Percentiles rank a stretch among this genome's conserved stretches.
These are phyloP conservation scores for Lichtheimia corymbifera DNA, from an alignment of 371 early-diverging fungal genomes.

Conservation along the genomic window DNA sequence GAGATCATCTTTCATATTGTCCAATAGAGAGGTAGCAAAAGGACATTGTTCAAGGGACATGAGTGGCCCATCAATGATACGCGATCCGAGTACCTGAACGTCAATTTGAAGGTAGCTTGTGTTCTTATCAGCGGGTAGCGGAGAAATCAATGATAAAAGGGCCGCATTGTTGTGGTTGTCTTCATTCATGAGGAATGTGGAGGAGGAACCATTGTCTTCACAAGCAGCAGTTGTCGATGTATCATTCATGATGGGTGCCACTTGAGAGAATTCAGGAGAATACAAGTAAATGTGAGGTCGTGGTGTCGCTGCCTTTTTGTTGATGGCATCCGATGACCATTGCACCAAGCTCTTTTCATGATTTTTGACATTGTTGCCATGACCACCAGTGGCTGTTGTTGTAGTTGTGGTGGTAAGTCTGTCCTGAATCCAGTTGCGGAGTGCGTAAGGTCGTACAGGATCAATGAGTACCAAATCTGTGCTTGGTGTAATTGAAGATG, in stretches of 20 bases:
- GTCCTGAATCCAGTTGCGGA: constrained; percentile 44
- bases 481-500: constrained; percentile 8
- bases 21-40: constrained; percentile 16
- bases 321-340: constrained; percentile 11
- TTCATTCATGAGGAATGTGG: not conserved
- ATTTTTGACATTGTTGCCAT: constrained; percentile 3
- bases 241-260: constrained; percentile 23
- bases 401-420: constrained; percentile 7
- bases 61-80: constrained; percentile 33
- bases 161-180: not conserved
- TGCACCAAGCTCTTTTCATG: constrained; percentile 20
- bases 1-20: constrained; percentile 19
- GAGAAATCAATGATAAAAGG: constrained; percentile 35
- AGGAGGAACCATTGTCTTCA: not conserved
- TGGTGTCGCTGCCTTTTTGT: constrained; percentile 3
- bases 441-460: constrained; percentile 36
- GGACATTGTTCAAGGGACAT: constrained; percentile 29
- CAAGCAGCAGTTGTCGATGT: not conserved
- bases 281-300: constrained; percentile 36
- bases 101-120: constrained; percentile 37
- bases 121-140: constrained; percentile 12
- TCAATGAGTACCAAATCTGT: constrained; percentile 41
- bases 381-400: not conserved
- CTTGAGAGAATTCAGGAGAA: constrained; percentile 39
- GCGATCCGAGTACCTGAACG: constrained; percentile 45